phyloP scores from a whole-genome alignment of 306 rosid species.

The Cucumis sativus region DNA sequence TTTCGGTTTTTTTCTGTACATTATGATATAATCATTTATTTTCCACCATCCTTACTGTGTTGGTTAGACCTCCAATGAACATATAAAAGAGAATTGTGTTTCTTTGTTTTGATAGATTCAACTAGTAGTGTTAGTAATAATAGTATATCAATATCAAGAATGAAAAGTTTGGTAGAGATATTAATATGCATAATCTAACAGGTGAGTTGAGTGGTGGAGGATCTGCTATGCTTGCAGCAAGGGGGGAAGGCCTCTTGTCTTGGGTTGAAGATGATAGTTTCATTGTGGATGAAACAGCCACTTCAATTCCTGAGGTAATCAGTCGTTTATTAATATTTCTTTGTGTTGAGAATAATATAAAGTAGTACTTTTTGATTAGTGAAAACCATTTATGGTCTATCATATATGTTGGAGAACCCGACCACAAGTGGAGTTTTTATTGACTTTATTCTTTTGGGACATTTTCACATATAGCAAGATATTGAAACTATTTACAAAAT shows the following conservation, averaged over 20 bases:
- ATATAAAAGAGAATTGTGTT: neutral
- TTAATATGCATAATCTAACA: constrained; percentile 14
- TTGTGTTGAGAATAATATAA: neutral
- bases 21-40: neutral
- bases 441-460: too few species aligned
- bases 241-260: constrained; percentile 50
- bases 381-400: neutral
- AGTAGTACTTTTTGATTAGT: neutral
- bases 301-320: constrained; percentile 46
- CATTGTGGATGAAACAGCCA: constrained; percentile 40
- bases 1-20: neutral
- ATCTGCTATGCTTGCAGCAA: constrained; percentile 45
- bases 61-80: neutral
- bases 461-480: too few species aligned
- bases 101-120: neutral
- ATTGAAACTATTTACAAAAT: too few species aligned
- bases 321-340: neutral
- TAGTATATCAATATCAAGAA: neutral
- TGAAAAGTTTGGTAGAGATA: neutral
- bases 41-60: neutral
- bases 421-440: too few species aligned
- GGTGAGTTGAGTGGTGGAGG: constrained; percentile 54
- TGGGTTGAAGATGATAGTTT: constrained; percentile 63
- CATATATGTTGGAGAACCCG: too few species aligned
- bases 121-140: neutral